Evolutionary conservation across 2,329 filamentous ascomycete genomes (phyloP).

Genomic region (Epichloe uncinata): DNA sequence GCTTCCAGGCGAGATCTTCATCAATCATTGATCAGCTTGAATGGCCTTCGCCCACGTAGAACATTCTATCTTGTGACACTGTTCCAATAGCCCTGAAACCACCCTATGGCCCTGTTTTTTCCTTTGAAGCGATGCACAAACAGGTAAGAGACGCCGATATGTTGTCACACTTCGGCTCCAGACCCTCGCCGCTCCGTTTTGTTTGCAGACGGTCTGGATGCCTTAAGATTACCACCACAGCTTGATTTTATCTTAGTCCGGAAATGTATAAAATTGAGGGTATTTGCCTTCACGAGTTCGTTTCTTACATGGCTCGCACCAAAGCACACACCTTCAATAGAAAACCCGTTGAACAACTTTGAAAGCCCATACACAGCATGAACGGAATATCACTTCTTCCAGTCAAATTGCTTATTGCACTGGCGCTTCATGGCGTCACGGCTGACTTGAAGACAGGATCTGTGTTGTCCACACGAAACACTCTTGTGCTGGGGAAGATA

Average conservation of each 20-base stretch:
- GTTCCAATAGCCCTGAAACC: not conserved
- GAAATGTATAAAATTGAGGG: not conserved
- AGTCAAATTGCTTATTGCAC: not conserved
- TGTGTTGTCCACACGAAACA: not conserved
- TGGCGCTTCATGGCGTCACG: not conserved
- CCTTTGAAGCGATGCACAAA: not conserved
- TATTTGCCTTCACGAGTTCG: not conserved
- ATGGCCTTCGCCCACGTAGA: not conserved
- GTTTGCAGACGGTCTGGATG: not conserved
- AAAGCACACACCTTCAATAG: not conserved
- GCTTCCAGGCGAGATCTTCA: not conserved
- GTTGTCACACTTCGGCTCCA: slow-evolving; percentile 1
- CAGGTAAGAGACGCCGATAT: not conserved
- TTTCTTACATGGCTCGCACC: not conserved
- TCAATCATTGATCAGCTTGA: not conserved
- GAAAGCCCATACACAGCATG: not conserved
- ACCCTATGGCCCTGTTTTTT: not conserved
- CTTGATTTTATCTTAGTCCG: not conserved
- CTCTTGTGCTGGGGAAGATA: slow-evolving; percentile 5
- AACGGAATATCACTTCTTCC: not conserved
- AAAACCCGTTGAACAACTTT: not conserved
- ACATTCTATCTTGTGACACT: not conserved
- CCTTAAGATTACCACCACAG: not conserved
- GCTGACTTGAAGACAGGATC: not conserved
- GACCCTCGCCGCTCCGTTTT: not conserved